phyloP scores from a whole-genome alignment of 176 grass and related monocot genomes.

The Oryza officinalis region DNA sequence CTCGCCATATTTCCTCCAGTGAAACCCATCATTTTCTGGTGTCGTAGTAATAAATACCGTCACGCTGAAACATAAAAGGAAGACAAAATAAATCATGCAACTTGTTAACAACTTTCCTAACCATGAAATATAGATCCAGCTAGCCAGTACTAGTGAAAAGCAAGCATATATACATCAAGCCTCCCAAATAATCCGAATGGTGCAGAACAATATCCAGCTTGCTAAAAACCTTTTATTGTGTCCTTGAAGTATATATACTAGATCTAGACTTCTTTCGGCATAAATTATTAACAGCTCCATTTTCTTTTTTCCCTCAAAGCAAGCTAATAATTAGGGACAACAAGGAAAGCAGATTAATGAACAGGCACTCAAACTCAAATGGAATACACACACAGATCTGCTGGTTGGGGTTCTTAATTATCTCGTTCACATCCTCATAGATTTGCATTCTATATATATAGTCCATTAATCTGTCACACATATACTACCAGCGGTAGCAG shows the following conservation, averaged over 20 bases:
- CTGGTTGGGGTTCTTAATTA: neutral
- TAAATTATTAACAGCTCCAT: neutral
- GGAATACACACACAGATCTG: conserved; percentile 13
- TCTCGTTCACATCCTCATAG: neutral
- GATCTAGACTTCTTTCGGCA: neutral
- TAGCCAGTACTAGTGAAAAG: neutral
- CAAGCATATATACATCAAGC: neutral
- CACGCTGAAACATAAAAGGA: conserved; percentile 19
- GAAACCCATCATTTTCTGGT: conserved; percentile 46
- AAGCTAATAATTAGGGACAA: neutral
- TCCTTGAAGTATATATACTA: neutral
- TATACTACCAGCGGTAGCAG: neutral
- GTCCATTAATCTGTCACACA: neutral
- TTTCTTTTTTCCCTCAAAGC: neutral
- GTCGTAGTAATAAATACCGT: conserved; percentile 17
- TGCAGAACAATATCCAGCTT: conserved; percentile 7
- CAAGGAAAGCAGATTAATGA: neutral
- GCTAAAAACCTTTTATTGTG: neutral
- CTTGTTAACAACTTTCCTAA: neutral
- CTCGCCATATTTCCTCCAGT: conserved; percentile 62
- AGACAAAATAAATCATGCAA: neutral
- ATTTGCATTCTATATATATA: neutral
- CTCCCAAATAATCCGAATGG: neutral
- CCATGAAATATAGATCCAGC: conserved; percentile 35
- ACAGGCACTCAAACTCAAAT: neutral